Base-by-base conservation (phyloP, 2,329 filamentous ascomycete genomes). In the Xylaria hypoxylon region DNA sequence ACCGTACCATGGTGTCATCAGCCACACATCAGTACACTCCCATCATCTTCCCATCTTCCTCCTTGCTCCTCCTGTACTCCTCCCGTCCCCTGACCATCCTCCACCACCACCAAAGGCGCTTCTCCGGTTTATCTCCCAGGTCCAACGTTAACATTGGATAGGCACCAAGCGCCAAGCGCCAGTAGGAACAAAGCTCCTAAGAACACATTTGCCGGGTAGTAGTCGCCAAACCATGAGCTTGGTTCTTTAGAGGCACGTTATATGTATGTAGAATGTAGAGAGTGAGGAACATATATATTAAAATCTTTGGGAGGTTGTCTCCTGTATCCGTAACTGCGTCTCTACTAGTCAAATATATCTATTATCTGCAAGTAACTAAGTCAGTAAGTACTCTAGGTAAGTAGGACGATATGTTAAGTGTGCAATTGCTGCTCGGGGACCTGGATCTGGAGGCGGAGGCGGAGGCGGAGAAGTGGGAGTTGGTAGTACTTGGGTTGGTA, bases 41-140 rank as follows among this genome's bases (percentile, higher is more conserved):
- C 35, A 38, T 38, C 35, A 38, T 38, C 35, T 15, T 38, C 35
- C 35, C 35, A 55, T 38, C 35, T 24, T 42, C 52, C 22, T 55
- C 19, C 47, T 19, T 42, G 33, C 22, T 59, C 53, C 13, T 38
- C 19, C 17, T 52, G 48, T 33, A n/a, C 17, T 61, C 44, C 56
- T 64, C 42, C 57, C 48, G 59, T 64, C 65, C 62, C 57, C 65
- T 67, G 64, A 63, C 52, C 47, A 56, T 55, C 62, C 50, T 47
- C 66, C 63, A 65, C 60, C 62, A 68, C 59, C 65, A 68, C 65
- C 53, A 59, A 61, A 64, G 66, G 68, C 68, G 52, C 64, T 70
- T 70, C 64, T 70, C 63, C 68, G 68, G 68, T 66, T 70, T 59
- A 66, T 70, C 62, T 63, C 67, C 62, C 51, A 64, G 58, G 10